Conservation (phyloP, 2,329 filamentous ascomycete species). For the Dichotomopilus funicola region DNA sequence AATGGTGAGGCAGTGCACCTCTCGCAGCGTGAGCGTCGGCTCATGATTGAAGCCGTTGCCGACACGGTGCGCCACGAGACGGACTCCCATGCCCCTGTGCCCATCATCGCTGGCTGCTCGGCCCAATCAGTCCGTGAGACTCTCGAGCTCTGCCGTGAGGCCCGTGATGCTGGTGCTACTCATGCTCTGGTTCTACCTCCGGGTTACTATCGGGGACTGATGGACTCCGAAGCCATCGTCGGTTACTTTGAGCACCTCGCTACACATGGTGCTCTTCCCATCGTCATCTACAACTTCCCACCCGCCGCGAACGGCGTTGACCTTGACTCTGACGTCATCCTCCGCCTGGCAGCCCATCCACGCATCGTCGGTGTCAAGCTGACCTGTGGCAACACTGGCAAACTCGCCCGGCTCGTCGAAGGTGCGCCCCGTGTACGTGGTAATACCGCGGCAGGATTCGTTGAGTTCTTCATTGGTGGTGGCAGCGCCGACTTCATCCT, state of each 20-base stretch:
- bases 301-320: conserved; percentile 46
- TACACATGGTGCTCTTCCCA: conserved; percentile 40
- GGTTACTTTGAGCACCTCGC: conserved; percentile 56
- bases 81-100: conserved; percentile 45
- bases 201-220: conserved; percentile 57
- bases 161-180: conserved; percentile 56
- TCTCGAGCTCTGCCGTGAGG: conserved; percentile 57
- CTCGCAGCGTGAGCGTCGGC: conserved; percentile 51
- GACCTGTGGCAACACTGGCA: conserved; percentile 53
- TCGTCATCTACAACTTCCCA: conserved; percentile 52
- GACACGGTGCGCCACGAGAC: conserved; percentile 22
- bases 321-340: conserved; percentile 44
- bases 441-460: neutral
- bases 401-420: conserved; percentile 47
- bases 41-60: conserved; percentile 44
- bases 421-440: conserved; percentile 28
- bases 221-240: conserved; percentile 47
- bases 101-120: conserved; percentile 61
- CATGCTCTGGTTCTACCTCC: conserved; percentile 62
- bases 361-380: conserved; percentile 50
- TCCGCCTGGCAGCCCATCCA: conserved; percentile 41
- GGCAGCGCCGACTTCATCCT: conserved; percentile 70
- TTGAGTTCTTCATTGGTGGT: conserved; percentile 60
- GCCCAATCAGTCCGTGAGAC: conserved; percentile 61
- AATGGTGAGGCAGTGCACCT: conserved; percentile 64